Percentiles rank a stretch among this genome's conserved stretches.
phyloP scores from a whole-genome alignment of 257 asterid species.

The Perilla frutescens region DNA sequence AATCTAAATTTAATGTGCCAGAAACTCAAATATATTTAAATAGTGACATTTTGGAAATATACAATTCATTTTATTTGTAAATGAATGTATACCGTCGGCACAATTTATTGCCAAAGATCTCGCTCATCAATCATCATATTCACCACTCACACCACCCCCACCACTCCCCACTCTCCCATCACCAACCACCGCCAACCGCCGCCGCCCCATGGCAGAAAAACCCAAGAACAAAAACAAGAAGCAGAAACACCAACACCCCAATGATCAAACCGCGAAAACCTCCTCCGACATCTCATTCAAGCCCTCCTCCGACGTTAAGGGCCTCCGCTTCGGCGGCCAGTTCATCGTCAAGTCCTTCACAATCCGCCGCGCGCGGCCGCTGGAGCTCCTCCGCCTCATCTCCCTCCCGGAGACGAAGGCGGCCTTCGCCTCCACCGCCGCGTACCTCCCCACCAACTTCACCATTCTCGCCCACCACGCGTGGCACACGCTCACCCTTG shows the following conservation, averaged over 20 bases:
- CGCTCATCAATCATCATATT: slow-evolving; percentile 31
- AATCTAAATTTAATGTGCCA: background rate
- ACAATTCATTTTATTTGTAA: background rate
- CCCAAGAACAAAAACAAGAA: slow-evolving; percentile 57
- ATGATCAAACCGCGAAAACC: slow-evolving; percentile 61
- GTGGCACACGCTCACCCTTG: slow-evolving; percentile 94
- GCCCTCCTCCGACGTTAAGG: slow-evolving; percentile 72
- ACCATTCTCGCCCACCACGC: slow-evolving; percentile 98
- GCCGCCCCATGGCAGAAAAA: slow-evolving; percentile 56
- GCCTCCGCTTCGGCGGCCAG: slow-evolving; percentile 95
- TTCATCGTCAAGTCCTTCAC: slow-evolving; percentile 92
- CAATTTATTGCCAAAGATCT: slow-evolving; percentile 38
- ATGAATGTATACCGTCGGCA: slow-evolving; percentile 28
- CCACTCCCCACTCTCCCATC: background rate
- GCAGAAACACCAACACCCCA: slow-evolving; percentile 81
- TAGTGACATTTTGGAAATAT: background rate
- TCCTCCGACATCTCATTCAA: slow-evolving; percentile 73
- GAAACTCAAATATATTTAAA: background rate
- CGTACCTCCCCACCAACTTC: slow-evolving; percentile 87
- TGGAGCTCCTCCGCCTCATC: slow-evolving; percentile 81
- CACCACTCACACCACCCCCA: slow-evolving; percentile 8
- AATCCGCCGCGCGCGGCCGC: slow-evolving; percentile 76
- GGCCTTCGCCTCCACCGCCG: slow-evolving; percentile 73
- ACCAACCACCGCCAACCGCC: slow-evolving; percentile 12
- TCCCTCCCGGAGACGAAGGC: slow-evolving; percentile 58